phyloP scores from a whole-genome alignment of 768 basidiomycete species.

The Lactarius vividus region DNA sequence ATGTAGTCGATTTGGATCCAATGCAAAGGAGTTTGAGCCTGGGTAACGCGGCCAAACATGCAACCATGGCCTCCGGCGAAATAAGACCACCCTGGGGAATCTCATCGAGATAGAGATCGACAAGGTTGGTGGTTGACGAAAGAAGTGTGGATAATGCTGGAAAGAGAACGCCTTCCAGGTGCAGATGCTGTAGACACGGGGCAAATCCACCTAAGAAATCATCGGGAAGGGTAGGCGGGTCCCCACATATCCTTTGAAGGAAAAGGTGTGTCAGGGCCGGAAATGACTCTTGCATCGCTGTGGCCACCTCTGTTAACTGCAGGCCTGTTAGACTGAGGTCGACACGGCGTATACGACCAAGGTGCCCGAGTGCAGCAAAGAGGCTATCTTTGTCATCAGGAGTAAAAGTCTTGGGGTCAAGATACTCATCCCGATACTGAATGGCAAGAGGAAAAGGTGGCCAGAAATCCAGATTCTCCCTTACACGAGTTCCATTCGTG shows the following conservation, averaged over 20 bases:
- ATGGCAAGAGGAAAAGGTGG: neutral
- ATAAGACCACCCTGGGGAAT: too few species aligned
- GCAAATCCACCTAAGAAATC: neutral
- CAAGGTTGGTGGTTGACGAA: neutral
- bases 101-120: neutral
- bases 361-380: neutral
- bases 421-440: neutral
- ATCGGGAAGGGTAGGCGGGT: neutral
- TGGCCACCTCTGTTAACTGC: neutral
- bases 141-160: too few species aligned
- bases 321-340: neutral
- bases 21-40: too few species aligned
- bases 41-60: too few species aligned
- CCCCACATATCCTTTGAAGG: neutral
- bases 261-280: neutral
- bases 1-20: too few species aligned
- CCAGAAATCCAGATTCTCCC: neutral
- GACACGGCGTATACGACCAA: neutral
- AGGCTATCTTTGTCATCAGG: neutral
- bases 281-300: neutral
- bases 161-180: neutral
- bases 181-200: neutral
- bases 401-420: neutral
- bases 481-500: neutral
- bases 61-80: too few species aligned